Conservation (phyloP, 441 rosid species). For the Biscutella laevigata region DNA sequence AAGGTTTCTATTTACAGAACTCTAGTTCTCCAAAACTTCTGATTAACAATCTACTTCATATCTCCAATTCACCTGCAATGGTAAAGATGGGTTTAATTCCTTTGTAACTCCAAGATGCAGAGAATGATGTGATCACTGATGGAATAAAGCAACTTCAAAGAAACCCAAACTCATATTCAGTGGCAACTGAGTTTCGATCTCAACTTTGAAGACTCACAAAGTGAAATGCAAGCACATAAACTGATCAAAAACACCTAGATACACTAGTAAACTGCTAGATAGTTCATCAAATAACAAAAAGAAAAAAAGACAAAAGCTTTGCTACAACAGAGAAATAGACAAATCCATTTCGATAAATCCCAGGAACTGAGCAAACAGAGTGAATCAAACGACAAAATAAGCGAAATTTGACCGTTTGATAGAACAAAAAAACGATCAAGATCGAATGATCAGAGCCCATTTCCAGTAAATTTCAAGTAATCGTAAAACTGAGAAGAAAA, state of each 20-base stretch:
- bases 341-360: not conserved
- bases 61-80: conserved; percentile 12
- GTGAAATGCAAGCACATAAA: conserved; percentile 21
- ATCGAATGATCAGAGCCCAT: conserved; percentile 6
- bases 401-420: not conserved
- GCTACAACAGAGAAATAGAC: not conserved
- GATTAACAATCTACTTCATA: conserved; percentile 3
- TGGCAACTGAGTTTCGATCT: not conserved
- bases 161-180: conserved; percentile 9
- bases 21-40: not conserved
- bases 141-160: not conserved
- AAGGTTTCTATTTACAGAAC: conserved; percentile 5
- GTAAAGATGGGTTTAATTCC: not conserved
- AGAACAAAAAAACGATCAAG: not conserved
- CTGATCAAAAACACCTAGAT: conserved; percentile 1
- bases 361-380: conserved; percentile 2
- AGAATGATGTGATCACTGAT: conserved; percentile 1
- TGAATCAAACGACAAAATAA: not conserved
- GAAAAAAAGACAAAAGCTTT: conserved; percentile 3
- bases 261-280: not conserved
- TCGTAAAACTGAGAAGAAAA: not conserved
- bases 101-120: not conserved
- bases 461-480: not conserved
- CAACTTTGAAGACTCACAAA: not conserved
- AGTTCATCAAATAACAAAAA: not conserved